Conservation (phyloP, 768 basidiomycete species). For the Macrolepiota albuminosa region DNA sequence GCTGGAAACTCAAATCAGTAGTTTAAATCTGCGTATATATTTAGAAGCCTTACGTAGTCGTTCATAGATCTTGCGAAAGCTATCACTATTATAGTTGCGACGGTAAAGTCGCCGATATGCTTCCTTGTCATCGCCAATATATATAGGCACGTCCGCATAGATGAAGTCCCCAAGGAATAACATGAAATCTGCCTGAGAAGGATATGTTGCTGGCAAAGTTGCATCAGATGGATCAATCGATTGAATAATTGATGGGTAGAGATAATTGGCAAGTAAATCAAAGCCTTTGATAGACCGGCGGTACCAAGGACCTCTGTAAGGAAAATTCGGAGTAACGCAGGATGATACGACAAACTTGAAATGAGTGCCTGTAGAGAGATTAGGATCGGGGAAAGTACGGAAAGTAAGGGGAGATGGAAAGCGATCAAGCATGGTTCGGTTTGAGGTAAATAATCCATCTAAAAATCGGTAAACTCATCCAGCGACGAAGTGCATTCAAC, state of each 20-base stretch:
- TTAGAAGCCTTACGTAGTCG: slow-evolving; percentile 49
- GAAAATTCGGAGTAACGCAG: slow-evolving; percentile 69
- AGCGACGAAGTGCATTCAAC: not conserved
- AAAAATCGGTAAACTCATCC: not conserved
- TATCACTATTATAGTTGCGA: slow-evolving; percentile 58
- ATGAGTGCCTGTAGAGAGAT: slow-evolving; percentile 44
- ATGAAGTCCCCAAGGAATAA: slow-evolving; percentile 74
- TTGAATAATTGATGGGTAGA: slow-evolving; percentile 27
- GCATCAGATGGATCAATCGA: slow-evolving; percentile 8
- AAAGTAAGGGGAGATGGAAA: slow-evolving; percentile 51
- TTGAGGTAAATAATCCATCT: slow-evolving; percentile 42
- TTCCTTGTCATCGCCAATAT: slow-evolving; percentile 52
- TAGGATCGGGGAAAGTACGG: slow-evolving; percentile 71
- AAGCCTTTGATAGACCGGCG: slow-evolving; percentile 56
- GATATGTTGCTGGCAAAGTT: not conserved
- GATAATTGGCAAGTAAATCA: slow-evolving; percentile 55
- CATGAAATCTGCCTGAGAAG: slow-evolving; percentile 47
- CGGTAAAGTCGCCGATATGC: slow-evolving; percentile 64
- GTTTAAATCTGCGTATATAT: not conserved
- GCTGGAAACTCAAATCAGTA: slow-evolving; percentile 48
- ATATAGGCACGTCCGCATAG: slow-evolving; percentile 67
- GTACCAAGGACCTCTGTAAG: slow-evolving; percentile 53
- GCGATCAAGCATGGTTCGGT: slow-evolving; percentile 45
- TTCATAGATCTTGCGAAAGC: slow-evolving; percentile 66
- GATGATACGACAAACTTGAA: slow-evolving; percentile 70